Evolutionary conservation across 768 basidiomycete species (phyloP).

Genomic region (Suillus variegatus): DNA sequence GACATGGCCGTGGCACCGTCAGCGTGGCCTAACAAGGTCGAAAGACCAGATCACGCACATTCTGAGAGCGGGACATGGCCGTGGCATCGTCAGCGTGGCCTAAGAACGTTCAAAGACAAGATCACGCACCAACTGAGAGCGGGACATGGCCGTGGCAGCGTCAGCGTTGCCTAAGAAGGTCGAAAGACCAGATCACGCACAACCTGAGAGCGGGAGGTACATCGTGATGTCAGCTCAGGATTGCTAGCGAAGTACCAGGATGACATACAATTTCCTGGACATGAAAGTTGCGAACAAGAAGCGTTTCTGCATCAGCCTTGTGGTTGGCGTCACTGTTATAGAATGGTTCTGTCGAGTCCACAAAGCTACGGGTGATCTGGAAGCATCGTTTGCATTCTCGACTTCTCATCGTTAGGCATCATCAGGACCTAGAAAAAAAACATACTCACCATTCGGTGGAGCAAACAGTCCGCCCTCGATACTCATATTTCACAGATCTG

Average conservation of each 20-base stretch:
- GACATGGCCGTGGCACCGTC: too few relatives aligned
- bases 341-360: too few relatives aligned
- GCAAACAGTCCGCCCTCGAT: conserved; percentile 4
- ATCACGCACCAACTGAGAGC: too few relatives aligned
- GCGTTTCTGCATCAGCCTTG: not conserved
- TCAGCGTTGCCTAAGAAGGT: too few relatives aligned
- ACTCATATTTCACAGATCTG: not conserved
- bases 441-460: conserved; percentile 28
- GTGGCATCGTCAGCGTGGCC: too few relatives aligned
- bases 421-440: not conserved
- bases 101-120: too few relatives aligned
- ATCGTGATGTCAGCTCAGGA: not conserved
- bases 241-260: not conserved
- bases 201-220: not conserved
- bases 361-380: conserved; percentile 12
- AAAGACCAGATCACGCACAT: too few relatives aligned
- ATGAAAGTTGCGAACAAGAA: not conserved
- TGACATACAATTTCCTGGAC: not conserved
- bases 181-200: too few relatives aligned
- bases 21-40: too few relatives aligned
- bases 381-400: conserved; percentile 29
- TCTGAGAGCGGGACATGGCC: too few relatives aligned
- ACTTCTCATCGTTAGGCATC: conserved; percentile 13
- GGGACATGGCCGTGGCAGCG: too few relatives aligned
- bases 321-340: not conserved